Percentiles rank a stretch among this genome's conserved stretches.
Conservation (phyloP, 768 basidiomycete species). For the Tricholoma flavovirens region DNA sequence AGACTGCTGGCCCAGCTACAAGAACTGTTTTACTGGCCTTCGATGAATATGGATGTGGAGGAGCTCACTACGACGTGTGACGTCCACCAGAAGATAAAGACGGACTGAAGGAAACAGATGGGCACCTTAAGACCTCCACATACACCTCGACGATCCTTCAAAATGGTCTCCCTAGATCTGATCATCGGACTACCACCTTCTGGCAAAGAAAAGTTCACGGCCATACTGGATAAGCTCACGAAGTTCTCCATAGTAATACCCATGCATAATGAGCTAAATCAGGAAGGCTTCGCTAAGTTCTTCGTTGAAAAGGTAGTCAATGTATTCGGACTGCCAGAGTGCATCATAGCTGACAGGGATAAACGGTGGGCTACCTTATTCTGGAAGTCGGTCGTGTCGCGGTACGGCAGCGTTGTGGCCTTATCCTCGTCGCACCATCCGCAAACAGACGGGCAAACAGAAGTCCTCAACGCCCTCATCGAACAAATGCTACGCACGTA, state of each 20-base stretch:
- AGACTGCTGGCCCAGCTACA: constrained; percentile 3
- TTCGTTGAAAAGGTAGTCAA: constrained; percentile 8
- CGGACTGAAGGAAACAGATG: constrained; percentile 7
- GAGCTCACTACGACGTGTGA: constrained; percentile 15
- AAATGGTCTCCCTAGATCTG: constrained; percentile 15
- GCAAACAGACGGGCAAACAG: too few relatives aligned
- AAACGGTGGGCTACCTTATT: constrained; percentile 19
- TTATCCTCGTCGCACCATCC: constrained; percentile 27
- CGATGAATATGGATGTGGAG: constrained; percentile 8
- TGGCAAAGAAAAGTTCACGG: constrained; percentile 8
- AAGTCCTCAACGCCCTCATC: too few relatives aligned
- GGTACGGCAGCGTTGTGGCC: constrained; percentile 17
- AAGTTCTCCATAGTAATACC: constrained; percentile 18
- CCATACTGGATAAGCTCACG: constrained; percentile 19
- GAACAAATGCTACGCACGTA: too few relatives aligned
- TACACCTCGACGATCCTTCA: constrained; percentile 17
- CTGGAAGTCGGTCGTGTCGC: constrained; percentile 18
- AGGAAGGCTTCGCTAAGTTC: constrained; percentile 17
- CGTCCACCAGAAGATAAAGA: constrained; percentile 22
- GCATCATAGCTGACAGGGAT: constrained; percentile 10
- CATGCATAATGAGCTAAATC: constrained; percentile 10
- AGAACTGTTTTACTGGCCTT: constrained; percentile 2
- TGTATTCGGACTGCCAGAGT: constrained; percentile 16
- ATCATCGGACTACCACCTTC: constrained; percentile 20
- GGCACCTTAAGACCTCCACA: constrained; percentile 17